phyloP scores from a whole-genome alignment of 176 grass and related monocot species.

The Carex cristatella region DNA sequence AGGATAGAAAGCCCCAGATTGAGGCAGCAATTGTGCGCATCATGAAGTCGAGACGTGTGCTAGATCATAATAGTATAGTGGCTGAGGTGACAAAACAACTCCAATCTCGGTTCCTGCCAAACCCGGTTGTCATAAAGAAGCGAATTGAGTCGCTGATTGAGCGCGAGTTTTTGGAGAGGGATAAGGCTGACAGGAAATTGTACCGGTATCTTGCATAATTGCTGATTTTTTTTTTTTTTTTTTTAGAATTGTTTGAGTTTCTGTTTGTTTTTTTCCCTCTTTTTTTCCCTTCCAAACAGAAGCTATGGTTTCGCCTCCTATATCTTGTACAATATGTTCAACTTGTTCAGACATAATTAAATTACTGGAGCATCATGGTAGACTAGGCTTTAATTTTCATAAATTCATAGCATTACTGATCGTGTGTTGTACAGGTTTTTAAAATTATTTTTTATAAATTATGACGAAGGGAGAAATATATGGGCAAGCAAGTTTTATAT shows the following conservation, averaged over 20 bases:
- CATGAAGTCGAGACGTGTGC: slow-evolving; percentile 83
- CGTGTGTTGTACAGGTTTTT: not conserved
- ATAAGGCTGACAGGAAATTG: slow-evolving; percentile 90
- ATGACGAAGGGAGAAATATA: not conserved
- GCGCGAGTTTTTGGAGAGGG: slow-evolving; percentile 94
- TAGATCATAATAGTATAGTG: slow-evolving; percentile 96
- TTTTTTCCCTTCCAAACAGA: slow-evolving; percentile 17
- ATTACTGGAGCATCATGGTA: slow-evolving; percentile 1
- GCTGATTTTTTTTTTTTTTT: slow-evolving; percentile 11
- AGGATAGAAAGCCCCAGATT: slow-evolving; percentile 95
- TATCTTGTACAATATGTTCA: slow-evolving; percentile 17
- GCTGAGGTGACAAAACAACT: slow-evolving; percentile 91
- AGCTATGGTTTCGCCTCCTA: slow-evolving; percentile 14
- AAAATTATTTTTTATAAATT: not conserved
- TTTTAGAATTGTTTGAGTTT: not conserved
- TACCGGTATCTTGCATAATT: slow-evolving; percentile 93
- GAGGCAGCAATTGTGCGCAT: slow-evolving; percentile 95
- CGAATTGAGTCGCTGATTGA: slow-evolving; percentile 92
- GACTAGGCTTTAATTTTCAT: not conserved
- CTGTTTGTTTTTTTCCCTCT: not conserved
- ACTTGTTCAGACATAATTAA: slow-evolving; percentile 11
- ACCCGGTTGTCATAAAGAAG: slow-evolving; percentile 96
- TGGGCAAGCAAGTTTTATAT: too few relatives aligned
- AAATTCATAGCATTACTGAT: not conserved
- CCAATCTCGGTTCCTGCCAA: slow-evolving; percentile 81